Evolutionary conservation across 169 alveolate species (phyloP).

Genomic region (Plasmodium inui): DNA sequence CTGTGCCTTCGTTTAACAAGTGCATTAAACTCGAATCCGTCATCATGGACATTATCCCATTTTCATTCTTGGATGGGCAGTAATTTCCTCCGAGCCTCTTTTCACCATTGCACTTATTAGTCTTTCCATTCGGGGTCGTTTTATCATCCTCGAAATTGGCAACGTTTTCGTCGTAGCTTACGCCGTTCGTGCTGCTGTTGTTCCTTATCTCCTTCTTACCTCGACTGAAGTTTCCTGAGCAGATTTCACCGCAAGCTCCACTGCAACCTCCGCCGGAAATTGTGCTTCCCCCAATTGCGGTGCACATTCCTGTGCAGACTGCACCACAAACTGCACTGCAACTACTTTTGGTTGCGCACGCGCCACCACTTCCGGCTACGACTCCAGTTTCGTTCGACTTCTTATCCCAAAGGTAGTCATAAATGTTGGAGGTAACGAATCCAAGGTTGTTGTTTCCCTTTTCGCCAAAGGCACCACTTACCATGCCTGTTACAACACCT

Average conservation of each 20-base stretch:
- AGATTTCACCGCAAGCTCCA: not conserved
- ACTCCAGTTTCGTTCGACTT: not conserved
- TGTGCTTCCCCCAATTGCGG: slow-evolving; percentile 3
- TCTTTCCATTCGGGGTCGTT: not conserved
- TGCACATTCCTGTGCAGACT: not conserved
- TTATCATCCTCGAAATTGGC: slow-evolving; percentile 8
- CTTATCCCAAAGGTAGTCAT: slow-evolving; percentile 55
- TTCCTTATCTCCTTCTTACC: not conserved
- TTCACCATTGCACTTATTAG: slow-evolving; percentile 9
- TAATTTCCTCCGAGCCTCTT: not conserved
- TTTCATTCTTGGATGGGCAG: not conserved
- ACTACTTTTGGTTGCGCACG: not conserved
- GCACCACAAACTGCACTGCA: not conserved
- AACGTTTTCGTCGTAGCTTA: slow-evolving; percentile 6
- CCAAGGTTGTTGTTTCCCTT: not conserved
- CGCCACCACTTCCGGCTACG: not conserved
- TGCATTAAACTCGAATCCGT: slow-evolving; percentile 19
- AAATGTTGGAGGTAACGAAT: slow-evolving; percentile 13
- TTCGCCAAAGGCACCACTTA: not conserved
- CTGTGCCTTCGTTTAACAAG: slow-evolving; percentile 27
- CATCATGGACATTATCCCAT: not conserved
- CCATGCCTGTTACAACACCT: not conserved
- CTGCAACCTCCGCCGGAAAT: not conserved
- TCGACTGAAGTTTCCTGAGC: not conserved
- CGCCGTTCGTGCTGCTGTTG: slow-evolving; percentile 1